Percentiles rank a stretch among this genome's conserved stretches.
Conservation (phyloP, 768 basidiomycete genomes). For the Paxillus rubicundulus region DNA sequence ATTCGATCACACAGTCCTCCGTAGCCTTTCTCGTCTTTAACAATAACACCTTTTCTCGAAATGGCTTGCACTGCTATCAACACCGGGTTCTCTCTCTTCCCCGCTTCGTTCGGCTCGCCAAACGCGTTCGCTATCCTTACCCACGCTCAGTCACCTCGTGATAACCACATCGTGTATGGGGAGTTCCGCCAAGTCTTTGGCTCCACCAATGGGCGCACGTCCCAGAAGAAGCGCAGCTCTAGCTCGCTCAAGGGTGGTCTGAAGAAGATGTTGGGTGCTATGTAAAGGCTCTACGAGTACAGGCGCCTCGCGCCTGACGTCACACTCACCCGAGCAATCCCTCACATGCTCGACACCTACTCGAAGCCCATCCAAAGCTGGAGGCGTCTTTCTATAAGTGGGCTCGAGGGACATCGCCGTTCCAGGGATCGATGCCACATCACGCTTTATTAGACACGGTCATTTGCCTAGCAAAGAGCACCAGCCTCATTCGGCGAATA, state of each 20-base stretch:
- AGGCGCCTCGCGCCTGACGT: not conserved
- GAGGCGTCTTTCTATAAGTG: not conserved
- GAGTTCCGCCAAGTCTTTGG: slow-evolving; percentile 34
- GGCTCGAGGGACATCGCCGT: not conserved
- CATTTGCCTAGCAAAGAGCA: not conserved
- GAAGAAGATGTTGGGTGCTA: slow-evolving; percentile 10
- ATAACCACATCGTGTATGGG: slow-evolving; percentile 38
- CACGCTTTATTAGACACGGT: not conserved
- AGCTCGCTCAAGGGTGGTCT: slow-evolving; percentile 6
- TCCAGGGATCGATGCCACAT: not conserved
- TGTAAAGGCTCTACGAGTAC: not conserved
- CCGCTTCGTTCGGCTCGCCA: slow-evolving; percentile 28
- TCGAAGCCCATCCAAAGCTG: not conserved
- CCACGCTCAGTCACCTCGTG: slow-evolving; percentile 36
- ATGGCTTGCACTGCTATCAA: slow-evolving; percentile 32
- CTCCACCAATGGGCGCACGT: slow-evolving; percentile 6
- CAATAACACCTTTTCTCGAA: not conserved
- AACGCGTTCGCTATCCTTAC: slow-evolving; percentile 38
- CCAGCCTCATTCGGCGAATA: not conserved
- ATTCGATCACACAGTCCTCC: not conserved
- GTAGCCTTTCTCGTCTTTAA: not conserved
- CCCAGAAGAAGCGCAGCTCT: slow-evolving; percentile 8
- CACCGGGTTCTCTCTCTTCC: slow-evolving; percentile 23
- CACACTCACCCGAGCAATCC: not conserved
- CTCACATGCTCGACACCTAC: not conserved